These are phyloP conservation scores for Drosera capensis DNA, from an alignment of 148 eudicot genomes.

Conservation along the genomic window DNA sequence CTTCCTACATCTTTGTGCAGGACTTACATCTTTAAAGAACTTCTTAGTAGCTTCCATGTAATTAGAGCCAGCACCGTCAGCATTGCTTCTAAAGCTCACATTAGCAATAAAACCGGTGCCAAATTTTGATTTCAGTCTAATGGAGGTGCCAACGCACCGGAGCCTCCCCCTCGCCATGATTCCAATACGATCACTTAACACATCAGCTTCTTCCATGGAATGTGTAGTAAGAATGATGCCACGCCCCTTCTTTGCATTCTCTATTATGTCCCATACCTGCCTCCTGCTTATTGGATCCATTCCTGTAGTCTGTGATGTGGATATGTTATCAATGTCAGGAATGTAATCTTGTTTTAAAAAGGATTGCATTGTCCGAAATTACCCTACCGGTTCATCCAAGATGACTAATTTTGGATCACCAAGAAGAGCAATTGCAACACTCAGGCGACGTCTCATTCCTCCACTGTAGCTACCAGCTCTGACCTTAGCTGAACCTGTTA, in stretches of 20 bases:
- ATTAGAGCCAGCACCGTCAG: conserved; percentile 14
- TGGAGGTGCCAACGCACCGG: conserved; percentile 85
- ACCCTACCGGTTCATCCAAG: conserved; percentile 74
- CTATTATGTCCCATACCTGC: conserved; percentile 93
- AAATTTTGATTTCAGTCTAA: conserved; percentile 63
- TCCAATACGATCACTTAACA: conserved; percentile 73
- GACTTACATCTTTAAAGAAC: conserved; percentile 55
- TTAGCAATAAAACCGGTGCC: conserved; percentile 73
- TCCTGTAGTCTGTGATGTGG: conserved; percentile 58
- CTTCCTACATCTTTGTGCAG: conserved; percentile 1
- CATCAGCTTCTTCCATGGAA: conserved; percentile 96
- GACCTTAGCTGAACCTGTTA: conserved; percentile 42
- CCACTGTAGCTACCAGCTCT: conserved; percentile 82
- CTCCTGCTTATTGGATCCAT: conserved; percentile 93
- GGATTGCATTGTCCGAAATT: neutral
- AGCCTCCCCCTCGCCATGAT: conserved; percentile 96
- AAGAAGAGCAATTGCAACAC: conserved; percentile 75
- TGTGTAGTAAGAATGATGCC: conserved; percentile 77
- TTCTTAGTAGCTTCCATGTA: conserved; percentile 42
- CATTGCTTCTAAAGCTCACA: conserved; percentile 36
- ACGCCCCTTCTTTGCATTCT: conserved; percentile 68
- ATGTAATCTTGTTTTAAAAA: no score
- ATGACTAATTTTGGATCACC: conserved; percentile 82
- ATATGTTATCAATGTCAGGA: no score
- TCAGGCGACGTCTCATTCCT: conserved; percentile 96